Evolutionary conservation across 768 basidiomycete species (phyloP).

Genomic region (Tricholoma hemisulphureum): DNA sequence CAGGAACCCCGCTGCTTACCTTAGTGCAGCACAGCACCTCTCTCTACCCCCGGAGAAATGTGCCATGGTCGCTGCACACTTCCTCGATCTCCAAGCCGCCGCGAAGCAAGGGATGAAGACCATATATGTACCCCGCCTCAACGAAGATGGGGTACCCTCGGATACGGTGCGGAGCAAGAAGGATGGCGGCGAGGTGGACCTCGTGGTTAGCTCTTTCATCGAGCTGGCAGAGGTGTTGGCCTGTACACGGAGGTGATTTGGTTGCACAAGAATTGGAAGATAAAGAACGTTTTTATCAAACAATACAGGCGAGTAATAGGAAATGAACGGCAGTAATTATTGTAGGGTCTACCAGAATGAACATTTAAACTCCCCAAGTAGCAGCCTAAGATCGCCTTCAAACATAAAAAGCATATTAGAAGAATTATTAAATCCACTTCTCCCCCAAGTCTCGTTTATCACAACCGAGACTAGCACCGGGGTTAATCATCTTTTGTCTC

Average conservation of each 20-base stretch:
- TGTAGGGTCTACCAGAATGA: too few relatives aligned
- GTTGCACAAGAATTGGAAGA: too few relatives aligned
- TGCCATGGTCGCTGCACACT: slow-evolving; percentile 68
- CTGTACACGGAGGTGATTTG: background rate
- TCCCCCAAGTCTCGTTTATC: too few relatives aligned
- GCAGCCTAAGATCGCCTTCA: too few relatives aligned
- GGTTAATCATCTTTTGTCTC: too few relatives aligned
- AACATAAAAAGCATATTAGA: too few relatives aligned
- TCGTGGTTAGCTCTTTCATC: slow-evolving; percentile 49
- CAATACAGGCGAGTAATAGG: too few relatives aligned
- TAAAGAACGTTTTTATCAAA: too few relatives aligned
- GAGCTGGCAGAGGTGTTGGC: slow-evolving; percentile 39
- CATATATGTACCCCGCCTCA: slow-evolving; percentile 53
- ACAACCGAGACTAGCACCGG: too few relatives aligned
- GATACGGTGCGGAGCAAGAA: slow-evolving; percentile 39
- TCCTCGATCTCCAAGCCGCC: slow-evolving; percentile 54
- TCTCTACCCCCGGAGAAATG: slow-evolving; percentile 45
- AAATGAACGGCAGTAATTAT: too few relatives aligned
- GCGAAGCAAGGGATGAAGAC: slow-evolving; percentile 53
- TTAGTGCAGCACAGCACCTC: slow-evolving; percentile 48
- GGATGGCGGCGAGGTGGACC: slow-evolving; percentile 60
- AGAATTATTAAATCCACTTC: too few relatives aligned
- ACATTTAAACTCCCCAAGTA: too few relatives aligned
- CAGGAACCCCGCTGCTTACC: slow-evolving; percentile 54
- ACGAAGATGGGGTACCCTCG: slow-evolving; percentile 37